Base-by-base conservation (phyloP, 2,329 filamentous ascomycete species). In the Hypoxylon sp. region DNA sequence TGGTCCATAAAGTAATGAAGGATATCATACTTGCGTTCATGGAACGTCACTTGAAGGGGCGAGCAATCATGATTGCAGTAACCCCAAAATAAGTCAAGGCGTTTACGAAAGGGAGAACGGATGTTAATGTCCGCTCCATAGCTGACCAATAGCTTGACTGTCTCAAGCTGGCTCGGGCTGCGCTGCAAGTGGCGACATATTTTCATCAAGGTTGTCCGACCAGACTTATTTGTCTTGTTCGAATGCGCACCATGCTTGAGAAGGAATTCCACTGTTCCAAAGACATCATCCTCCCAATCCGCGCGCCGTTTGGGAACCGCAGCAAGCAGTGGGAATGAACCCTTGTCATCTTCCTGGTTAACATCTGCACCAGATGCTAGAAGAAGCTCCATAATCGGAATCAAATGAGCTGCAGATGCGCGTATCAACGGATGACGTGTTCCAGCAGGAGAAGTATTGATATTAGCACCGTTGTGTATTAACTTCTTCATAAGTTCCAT, bases 211-310 rank as follows among this genome's bases (percentile, higher is more conserved):
- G 24, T 22, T 10, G 48, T 55, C 13, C 35, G n/a, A 10, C 48
- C 39, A 8, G 2, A 47, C 3, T 3, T 31, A n/a, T 48, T 55
- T 19, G 2, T 11, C 13, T 65, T 13, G 44, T 65, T 60, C 1
- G 62, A 55, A 51, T 42, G 1, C 11, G 62, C 62, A 5, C 62
- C 62, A 55, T 60, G 55, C 13, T 44, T 33, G 13, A 65, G 48
- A 26, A 65, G 62, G 37, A 3, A 44, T 0, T 54, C n/a, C n/a
- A 51, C 10, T 1, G 46, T 59, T 10, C 50, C 14, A 33, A 54
- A 59, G 4, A 26, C 1, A 3, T 14, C 14, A 19, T n/a, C 31
- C 26, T 13, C 22, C 17, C 19, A 10, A 19, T 13, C n/a, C 5
- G 2, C 2, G 6, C 31, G 1, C 2, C 0, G 5, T 2, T 9